Base-by-base conservation (phyloP, 805 yeast genomes). In the Jamesozyma gamospora region DNA sequence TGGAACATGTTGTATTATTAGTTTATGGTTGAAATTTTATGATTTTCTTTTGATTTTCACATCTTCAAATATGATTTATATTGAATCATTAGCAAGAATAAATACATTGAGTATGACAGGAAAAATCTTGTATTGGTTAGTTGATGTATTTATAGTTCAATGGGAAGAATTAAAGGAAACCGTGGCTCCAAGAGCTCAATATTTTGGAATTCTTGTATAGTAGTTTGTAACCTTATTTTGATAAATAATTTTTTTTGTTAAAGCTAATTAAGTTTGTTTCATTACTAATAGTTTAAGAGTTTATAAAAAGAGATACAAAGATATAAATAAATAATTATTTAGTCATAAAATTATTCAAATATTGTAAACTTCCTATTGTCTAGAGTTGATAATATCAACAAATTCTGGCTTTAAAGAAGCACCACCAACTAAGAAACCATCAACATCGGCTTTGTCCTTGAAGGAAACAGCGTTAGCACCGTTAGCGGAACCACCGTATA, bases 361-460 rank as follows among this genome's bases (percentile, higher is more conserved):
- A 36, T 34, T 17, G 4, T 7, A 39, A 28, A 34, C 32, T 32
- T 28, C 35, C 46, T 77, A 84, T 63, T 71, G 69, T 81, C 95
- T 82, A 40, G 94, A 83, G 73, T 83, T 90, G 77, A 92, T 74
- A 63, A 92, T 92, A 70, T 86, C 92, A 61, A 85, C 78, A 62
- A 92, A 92, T 73, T 92, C 98, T 51, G 98, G 95, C 77, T 92
- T 92, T 68, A 92, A 78, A 35, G 94, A 85, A 62, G 98, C 98
- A 72, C 98, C 98, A 62, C 98, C 98, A 56, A 92, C 98, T 60
- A 92, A 78, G 90, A 88, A 92, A 40, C 98, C 98, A 63, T 92
- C 98, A 49, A 92, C 94, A 62, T 92, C 96, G 19, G 70, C 70
- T 77, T 86, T 86, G 70, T 79, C 92, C 72, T 79, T 85, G 79